Conservation (phyloP, 176 grass and related monocot species). For the Dendrocalamus sinicus region DNA sequence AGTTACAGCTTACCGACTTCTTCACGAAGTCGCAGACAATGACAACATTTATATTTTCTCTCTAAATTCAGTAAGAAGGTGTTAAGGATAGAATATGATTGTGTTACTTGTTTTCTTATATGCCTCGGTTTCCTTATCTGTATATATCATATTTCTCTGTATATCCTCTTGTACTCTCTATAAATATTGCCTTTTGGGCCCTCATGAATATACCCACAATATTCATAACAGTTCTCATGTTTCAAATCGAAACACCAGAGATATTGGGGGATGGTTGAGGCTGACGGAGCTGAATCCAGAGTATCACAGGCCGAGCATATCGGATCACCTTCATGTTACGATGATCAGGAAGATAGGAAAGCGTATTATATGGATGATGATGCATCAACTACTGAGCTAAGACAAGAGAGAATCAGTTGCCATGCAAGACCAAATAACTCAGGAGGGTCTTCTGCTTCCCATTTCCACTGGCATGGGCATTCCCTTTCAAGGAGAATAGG, state of each 20-base stretch:
- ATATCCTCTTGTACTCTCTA: too few relatives aligned
- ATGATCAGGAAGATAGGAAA: too few relatives aligned
- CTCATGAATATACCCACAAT: too few relatives aligned
- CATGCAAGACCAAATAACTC: conserved; percentile 40
- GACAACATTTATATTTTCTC: too few relatives aligned
- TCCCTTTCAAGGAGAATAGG: conserved; percentile 36
- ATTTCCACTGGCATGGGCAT: conserved; percentile 35
- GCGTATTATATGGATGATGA: conserved; percentile 17
- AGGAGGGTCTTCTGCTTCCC: conserved; percentile 36
- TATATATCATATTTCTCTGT: too few relatives aligned
- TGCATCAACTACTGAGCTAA: conserved; percentile 38
- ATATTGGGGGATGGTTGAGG: conserved; percentile 41
- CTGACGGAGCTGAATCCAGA: conserved; percentile 44
- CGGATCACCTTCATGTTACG: conserved; percentile 35
- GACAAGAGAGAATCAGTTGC: conserved; percentile 16
- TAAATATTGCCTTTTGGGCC: too few relatives aligned
- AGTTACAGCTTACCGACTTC: too few relatives aligned
- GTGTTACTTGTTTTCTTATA: too few relatives aligned
- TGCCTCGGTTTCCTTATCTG: too few relatives aligned
- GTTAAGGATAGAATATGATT: too few relatives aligned
- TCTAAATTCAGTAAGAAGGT: too few relatives aligned
- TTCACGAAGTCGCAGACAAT: too few relatives aligned
- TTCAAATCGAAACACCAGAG: conserved; percentile 31
- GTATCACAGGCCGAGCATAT: conserved; percentile 47
- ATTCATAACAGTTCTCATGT: background rate